Base-by-base conservation (phyloP, 768 basidiomycete species). In the Amanita inopinata region DNA sequence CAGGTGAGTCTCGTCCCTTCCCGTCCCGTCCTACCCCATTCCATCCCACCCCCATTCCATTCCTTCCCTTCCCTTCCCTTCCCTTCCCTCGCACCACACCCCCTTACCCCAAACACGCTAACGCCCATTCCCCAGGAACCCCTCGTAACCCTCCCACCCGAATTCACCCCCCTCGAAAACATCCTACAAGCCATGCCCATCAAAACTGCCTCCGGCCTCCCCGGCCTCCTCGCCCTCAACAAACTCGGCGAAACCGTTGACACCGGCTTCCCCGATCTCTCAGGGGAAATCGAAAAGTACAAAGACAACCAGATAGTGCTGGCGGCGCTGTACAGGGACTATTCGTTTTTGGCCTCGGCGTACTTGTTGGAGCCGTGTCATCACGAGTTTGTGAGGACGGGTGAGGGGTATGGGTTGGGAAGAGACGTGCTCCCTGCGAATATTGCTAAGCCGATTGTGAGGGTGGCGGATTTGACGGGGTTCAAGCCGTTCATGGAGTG, bases 321-420 rank as follows among this genome's bases (percentile, higher is more conserved):
- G 14, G 19, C 15, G 12, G 55, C 28, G 53, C 55, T 40, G 7
- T 56, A 50, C 40, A 33, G 28, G 20, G 28, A 32, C 18, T 31
- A 34, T 22, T 54, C 52, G 25, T 61, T 62, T 46, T 46, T 62
- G 18, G 54, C 56, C 15, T 59, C 54, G 3, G 57, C 59, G 1
- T 61, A 61, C 35, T 49, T 61, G 19, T 51, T 62, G 15, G 61
- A 62, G 45, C 61, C 61, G 14, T 53, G 55, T 24, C 53, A 61
- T 33, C 35, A 45, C 34, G 30, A 51, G 19, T 58, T 59, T 35
- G 8, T 54, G 12, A 47, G 48, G 35, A 56, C 53, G 5, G 58
- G 54, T 24, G 36, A 46, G 8, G 31, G 38, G 2, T 61, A 62
- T 46, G 52, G 51, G n/a, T 43, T 53, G 5, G 61, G 58, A 3